Percentiles rank a stretch among this genome's conserved stretches.
These are phyloP conservation scores for Volvox africanus DNA, from an alignment of 139 green algal genomes.

Conservation along the genomic window DNA sequence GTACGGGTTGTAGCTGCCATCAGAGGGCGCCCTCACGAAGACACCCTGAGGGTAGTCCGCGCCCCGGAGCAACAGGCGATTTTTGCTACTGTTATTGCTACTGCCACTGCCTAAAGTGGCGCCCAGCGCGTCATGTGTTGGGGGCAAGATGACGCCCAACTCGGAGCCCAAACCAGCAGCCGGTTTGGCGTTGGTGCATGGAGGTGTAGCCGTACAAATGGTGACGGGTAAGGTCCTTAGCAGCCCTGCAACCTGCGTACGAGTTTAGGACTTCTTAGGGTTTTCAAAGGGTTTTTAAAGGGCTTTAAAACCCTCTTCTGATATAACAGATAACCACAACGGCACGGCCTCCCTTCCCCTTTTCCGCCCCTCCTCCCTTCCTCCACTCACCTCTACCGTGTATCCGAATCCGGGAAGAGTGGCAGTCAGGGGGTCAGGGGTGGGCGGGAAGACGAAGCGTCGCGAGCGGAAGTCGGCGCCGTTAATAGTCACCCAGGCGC, in stretches of 20 bases:
- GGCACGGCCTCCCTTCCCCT: not conserved
- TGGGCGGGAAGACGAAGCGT: conserved; percentile 9
- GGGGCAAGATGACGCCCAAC: not conserved
- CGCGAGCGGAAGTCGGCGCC: not conserved
- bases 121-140: not conserved
- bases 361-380: not conserved
- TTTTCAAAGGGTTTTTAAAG: not conserved
- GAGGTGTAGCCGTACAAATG: not conserved
- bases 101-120: not conserved
- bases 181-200: not conserved
- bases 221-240: not conserved
- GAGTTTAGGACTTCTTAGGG: not conserved
- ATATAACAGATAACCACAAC: not conserved
- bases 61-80: not conserved
- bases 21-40: not conserved
- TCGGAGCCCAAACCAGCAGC: not conserved
- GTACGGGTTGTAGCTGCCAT: conserved; percentile 10
- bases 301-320: not conserved
- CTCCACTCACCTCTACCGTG: not conserved
- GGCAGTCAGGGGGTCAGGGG: not conserved
- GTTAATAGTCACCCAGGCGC: not conserved
- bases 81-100: not conserved
- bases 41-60: not conserved
- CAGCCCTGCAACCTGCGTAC: not conserved
- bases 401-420: not conserved